Base-by-base conservation (phyloP, 352 stramenopile species). In the Phytophthora idaei region DNA sequence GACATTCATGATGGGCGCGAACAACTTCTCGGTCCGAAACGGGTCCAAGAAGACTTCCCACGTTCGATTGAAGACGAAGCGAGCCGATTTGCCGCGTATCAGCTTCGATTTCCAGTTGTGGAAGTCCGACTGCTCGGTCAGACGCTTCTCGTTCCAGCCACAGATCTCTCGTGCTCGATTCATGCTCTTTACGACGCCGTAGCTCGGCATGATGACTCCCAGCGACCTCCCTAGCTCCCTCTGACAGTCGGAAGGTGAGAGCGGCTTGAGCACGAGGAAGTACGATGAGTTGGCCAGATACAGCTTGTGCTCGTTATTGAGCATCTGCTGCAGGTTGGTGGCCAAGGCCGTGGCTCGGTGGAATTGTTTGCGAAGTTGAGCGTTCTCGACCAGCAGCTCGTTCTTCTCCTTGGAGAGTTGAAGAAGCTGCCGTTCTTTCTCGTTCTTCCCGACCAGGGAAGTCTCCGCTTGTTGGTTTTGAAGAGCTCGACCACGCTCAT, bases 221-320 rank as follows among this genome's bases (percentile, higher is more conserved):
- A 71, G 17, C 5, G 59, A 71, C 12, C 62, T 36, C 32, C 17
- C 63, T 17, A 71, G 28, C 27, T 74, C 48, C 12, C 39, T 57
- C 17, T 63, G 55, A 34, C 70, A 77, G 44, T 66, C 57, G 8
- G 53, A 41, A n/a, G 42, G 31, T 14, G 70, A 67, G 29, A 77
- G 60, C 9, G 70, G 70, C 36, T 68, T 67, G n/a, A 77, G 60
- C 25, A 77, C 32, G 42, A 66, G 49, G 60, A 77, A 77, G 52
- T 72, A 69, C 2, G 65, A 68, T 47, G 65, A 71, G 41, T 74
- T 64, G 28, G 61, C 65, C 3, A 71, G 42, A 48, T 77, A 74
- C 15, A 77, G 41, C 37, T 74, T 71, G 61, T 77, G 66, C 48
- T 77, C 70, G 41, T 59, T 70, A 32, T 67, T 68, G 48, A 77